Base-by-base conservation (phyloP, 345 rosid genomes). In the Eucalyptus cloeziana region DNA sequence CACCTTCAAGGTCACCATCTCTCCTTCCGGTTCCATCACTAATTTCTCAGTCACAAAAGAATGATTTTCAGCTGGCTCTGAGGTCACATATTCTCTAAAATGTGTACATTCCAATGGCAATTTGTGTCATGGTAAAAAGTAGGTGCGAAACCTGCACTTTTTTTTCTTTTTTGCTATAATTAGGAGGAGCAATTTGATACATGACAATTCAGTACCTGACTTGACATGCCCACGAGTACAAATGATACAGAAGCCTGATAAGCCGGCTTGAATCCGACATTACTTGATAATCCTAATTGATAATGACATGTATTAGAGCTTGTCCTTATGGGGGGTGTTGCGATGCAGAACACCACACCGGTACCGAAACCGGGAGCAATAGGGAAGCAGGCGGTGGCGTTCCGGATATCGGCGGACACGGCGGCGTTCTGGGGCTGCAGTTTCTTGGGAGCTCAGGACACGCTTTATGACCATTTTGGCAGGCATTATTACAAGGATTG, bases 401-500 rank as follows among this genome's bases (percentile, higher is more conserved):
- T 97, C 79, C 93, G 99, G 85, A 96, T 97, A 87, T 98, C 99
- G 1, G 99, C 93, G 6, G 99, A 98, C 89, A 97, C 97, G 30
- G 99, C 98, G 5, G 92, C 94, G 0, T 97, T 98, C 89, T 69
- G 91, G 86, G 99, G 99, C 13, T 98, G 99, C 88, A 92, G 85
- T 60, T 96, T 98, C 93, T 89, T 98, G 86, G 99, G 99, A 67
- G 99, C 95, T 16, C 99, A 98, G 92, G 99, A 98, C 92, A 98
- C 99, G 3, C 93, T 98, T 2, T 98, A 98, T 89, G 99, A 98
- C 88, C 98, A 98, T 86, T 9, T 93, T 87, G 99, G 99, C 13
- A 93, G 99, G 88, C 99, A 98, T 90, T 98, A 98, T 89, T 98
- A 96, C 95, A 98, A 98, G 87, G 97, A 97, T 85, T 98, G 99